These are phyloP conservation scores for Alternaria incomplexa DNA, from an alignment of 2,329 filamentous ascomycete genomes.

Conservation along the genomic window DNA sequence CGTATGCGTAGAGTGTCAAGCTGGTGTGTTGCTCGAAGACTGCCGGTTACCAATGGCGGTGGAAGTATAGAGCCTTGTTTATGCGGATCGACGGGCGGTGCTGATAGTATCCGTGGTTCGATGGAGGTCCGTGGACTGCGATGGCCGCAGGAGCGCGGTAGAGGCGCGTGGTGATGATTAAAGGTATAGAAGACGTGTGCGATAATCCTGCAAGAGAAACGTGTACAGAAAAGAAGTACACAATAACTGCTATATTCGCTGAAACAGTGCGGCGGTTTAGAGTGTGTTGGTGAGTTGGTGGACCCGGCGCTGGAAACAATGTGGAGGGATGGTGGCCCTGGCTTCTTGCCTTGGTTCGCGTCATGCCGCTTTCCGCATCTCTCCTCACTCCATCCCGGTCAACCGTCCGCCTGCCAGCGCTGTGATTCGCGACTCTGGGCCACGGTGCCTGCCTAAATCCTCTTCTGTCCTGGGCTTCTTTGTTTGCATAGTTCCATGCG, in stretches of 20 bases:
- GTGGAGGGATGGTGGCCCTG: slow-evolving; percentile 15
- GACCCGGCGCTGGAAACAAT: slow-evolving; percentile 7
- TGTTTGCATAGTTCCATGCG: background rate
- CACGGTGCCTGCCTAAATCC: slow-evolving; percentile 3
- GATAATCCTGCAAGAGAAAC: background rate
- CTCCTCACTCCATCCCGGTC: slow-evolving; percentile 1
- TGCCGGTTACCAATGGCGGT: background rate
- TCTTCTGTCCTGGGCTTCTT: background rate
- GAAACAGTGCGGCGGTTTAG: slow-evolving; percentile 2
- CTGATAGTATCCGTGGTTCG: background rate
- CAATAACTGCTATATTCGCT: background rate
- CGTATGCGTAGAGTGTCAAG: background rate
- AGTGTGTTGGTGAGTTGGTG: slow-evolving; percentile 5
- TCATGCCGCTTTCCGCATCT: slow-evolving; percentile 8
- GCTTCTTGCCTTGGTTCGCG: slow-evolving; percentile 4
- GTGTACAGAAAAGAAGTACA: background rate
- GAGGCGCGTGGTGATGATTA: background rate
- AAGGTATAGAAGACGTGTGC: background rate
- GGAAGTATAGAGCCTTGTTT: background rate
- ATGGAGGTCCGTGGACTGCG: background rate
- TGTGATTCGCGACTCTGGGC: slow-evolving; percentile 3
- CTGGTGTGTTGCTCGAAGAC: background rate
- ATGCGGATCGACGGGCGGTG: background rate
- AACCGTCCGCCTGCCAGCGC: slow-evolving; percentile 4
- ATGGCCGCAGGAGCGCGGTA: background rate